Base-by-base conservation (phyloP, 257 asterid genomes). In the Ehretia macrophylla region DNA sequence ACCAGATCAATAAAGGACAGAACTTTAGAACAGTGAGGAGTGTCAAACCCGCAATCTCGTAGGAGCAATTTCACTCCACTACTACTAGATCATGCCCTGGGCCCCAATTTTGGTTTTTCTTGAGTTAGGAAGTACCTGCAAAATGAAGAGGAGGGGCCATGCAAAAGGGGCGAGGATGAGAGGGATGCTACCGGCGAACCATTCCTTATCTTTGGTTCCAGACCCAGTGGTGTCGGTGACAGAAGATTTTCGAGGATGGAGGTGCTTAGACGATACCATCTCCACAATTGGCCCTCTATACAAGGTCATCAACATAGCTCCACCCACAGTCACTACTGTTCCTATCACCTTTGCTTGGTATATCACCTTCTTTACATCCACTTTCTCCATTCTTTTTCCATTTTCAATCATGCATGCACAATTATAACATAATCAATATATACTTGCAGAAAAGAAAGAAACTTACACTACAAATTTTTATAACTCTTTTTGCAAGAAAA, bases 271-370 rank as follows among this genome's bases (percentile, higher is more conserved):
- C 96, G 96, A 87, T 0, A 80, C 17, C 73, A 85, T 64, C 19
- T 87, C 80, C 42, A 90, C 39, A 5, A 75, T 80, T 9, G 73
- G 74, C 11, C 98, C 98, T 62, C 85, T 90, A 83, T 90, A 90
- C 32, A 90, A 63, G n/a, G 96, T 90, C 93, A 90, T 90, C 51
- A 90, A 66, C 95, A 86, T 83, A 55, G 90, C 97, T 56, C 97
- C 97, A 0, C 68, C 84, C 6, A 86, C 85, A 0, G 92, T 86
- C 37, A 86, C 72, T 23, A 78, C 23, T 39, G 95, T 90, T 56
- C 97, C 97, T 8, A 80, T 58, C 59, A 90, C 78, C 72, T 90
- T 90, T 44, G 96, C 95, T 66, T 84, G 90, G 66, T 94, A 84
- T 55, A 83, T 72, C 18, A 84, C 17, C 58, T 81, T 86, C 86